phyloP scores from a whole-genome alignment of 768 basidiomycete species.

The Suillus alpinus region DNA sequence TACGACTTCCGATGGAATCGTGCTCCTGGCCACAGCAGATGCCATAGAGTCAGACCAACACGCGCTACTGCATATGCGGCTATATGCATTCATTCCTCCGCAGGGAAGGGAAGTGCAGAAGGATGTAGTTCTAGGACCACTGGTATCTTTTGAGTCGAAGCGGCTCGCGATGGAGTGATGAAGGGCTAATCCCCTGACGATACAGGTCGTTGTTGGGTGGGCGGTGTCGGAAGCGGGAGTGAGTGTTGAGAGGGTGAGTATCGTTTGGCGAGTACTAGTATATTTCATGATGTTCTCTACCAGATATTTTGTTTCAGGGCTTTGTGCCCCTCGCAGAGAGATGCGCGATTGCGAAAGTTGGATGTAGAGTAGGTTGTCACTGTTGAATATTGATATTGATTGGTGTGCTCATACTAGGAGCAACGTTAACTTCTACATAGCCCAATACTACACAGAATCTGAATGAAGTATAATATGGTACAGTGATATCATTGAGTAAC shows the following conservation, averaged over 20 bases:
- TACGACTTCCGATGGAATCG: constrained; percentile 61
- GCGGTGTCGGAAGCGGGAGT: constrained; percentile 30
- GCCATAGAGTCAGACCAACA: constrained; percentile 67
- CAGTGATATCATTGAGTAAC: too few relatives aligned
- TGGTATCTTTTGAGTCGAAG: too few relatives aligned
- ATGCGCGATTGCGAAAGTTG: constrained; percentile 86
- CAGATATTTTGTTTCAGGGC: constrained; percentile 33
- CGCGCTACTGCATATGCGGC: constrained; percentile 66
- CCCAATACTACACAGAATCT: background rate
- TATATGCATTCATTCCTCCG: constrained; percentile 67
- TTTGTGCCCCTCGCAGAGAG: constrained; percentile 80
- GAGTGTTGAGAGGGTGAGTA: constrained; percentile 20
- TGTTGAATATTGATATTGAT: too few relatives aligned
- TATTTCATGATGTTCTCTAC: background rate
- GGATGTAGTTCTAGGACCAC: constrained; percentile 47
- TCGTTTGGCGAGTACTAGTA: background rate
- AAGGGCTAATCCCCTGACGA: too few relatives aligned
- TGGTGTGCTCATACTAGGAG: background rate
- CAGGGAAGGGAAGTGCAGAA: constrained; percentile 77
- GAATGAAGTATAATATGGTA: background rate
- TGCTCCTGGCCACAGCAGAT: constrained; percentile 78
- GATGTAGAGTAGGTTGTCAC: constrained; percentile 85
- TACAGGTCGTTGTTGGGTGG: too few relatives aligned
- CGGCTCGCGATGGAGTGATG: too few relatives aligned
- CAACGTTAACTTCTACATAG: background rate